Conservation (phyloP, 805 yeast genomes). For the Kazachstania bromeliacearum region DNA sequence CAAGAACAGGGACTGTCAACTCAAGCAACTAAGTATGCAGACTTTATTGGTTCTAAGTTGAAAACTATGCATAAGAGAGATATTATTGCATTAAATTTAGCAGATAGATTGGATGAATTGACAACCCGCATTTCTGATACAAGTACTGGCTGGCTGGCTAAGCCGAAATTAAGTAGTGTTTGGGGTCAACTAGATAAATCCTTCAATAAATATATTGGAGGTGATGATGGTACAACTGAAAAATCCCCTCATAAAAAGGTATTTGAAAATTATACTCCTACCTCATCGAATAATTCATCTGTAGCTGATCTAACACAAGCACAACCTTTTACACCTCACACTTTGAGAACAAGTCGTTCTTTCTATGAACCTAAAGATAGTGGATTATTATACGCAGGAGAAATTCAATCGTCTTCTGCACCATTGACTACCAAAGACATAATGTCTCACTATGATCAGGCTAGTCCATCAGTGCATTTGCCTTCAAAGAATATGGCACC, state of each 20-base stretch:
- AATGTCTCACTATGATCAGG: too few species aligned
- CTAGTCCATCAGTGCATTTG: too few species aligned
- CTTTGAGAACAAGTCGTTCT: not conserved
- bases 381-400: not conserved
- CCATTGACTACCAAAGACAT: too few species aligned
- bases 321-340: conserved; percentile 17
- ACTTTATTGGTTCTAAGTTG: conserved; percentile 35
- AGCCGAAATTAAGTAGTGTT: conserved; percentile 66
- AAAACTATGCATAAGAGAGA: conserved; percentile 33
- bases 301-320: conserved; percentile 29
- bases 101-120: conserved; percentile 31
- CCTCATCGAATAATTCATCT: conserved; percentile 50
- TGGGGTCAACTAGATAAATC: conserved; percentile 86
- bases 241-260: conserved; percentile 38
- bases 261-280: conserved; percentile 63
- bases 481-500: too few species aligned
- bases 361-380: not conserved
- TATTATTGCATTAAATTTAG: conserved; percentile 28
- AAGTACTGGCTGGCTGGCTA: conserved; percentile 69
- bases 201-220: conserved; percentile 71
- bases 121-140: conserved; percentile 39
- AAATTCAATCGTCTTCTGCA: too few species aligned
- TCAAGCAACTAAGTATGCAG: conserved; percentile 58
- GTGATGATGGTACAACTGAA: conserved; percentile 51
- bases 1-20: conserved; percentile 55